Evolutionary conservation across 352 stramenopile species (phyloP), one percentile per base, ranked within the genome.

Genomic region (Globisporangium barbulae): DNA sequence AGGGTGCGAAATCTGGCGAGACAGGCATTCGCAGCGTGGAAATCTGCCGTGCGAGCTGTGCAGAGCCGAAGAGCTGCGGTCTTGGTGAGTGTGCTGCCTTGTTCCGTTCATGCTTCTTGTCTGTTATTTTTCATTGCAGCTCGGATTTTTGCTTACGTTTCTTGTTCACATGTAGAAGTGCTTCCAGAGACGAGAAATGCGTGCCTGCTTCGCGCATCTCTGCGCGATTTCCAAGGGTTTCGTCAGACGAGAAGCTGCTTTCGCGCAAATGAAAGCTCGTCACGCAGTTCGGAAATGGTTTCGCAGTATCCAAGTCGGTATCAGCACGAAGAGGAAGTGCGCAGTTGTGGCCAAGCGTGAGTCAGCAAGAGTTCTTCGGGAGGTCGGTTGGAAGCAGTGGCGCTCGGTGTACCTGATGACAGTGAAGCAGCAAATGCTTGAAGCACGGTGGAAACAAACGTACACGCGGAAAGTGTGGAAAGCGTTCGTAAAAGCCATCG

Each of bases 361-460:
- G 19, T n/a, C 63, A 35, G 37, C 22, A 39, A 47, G 56, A 8
- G 10, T 35, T 30, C 28, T 64, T 21, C 31, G 19, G 13, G 44
- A 44, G 2, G 7, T 39, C 10, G 63, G 42, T 17, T 64, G 53
- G 63, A 41, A 33, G 15, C 55, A 22, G 17, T 68, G 56, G 53
- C 48, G 54, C 12, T 8, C 19, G 5, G 12, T 42, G 44, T 68
- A 56, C 12, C 3, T 47, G 12, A 4, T 53, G 37, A 47, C 15
- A 13, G 19, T 45, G 13, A 50, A 53, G 17, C 28, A 59, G 19
- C 52, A 21, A 44, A 28, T 19, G 33, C 37, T 49, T 7, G 13
- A 47, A 41, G 31, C 31, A 7, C 28, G 31, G 3, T 41, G 53
- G 37, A 25, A 15, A 5, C 4, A 41, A 2, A 41, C n/a, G 25